Conservation (phyloP, 2,329 filamentous ascomycete species). For the Fusarium staphyleae region DNA sequence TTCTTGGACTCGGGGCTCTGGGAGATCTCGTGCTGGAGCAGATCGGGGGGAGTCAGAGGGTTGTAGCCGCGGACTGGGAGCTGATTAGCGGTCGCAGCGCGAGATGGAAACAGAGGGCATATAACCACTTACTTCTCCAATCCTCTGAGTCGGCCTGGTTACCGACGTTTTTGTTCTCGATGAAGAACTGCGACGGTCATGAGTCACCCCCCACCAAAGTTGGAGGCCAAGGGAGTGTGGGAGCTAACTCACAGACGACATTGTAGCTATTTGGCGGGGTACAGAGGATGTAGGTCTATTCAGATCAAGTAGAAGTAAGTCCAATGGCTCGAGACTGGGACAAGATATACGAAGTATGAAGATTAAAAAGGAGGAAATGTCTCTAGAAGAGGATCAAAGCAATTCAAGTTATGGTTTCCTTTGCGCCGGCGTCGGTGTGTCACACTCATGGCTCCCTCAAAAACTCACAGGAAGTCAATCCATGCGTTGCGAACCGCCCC, state of each 20-base stretch:
- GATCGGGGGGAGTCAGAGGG: constrained; percentile 88
- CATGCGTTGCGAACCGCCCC: constrained; percentile 34
- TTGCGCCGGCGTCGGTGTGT: constrained; percentile 41
- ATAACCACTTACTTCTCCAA: constrained; percentile 72
- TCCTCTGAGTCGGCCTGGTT: constrained; percentile 78
- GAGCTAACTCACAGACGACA: constrained; percentile 39
- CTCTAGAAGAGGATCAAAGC: constrained; percentile 5
- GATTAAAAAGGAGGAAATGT: not conserved
- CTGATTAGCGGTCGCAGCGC: constrained; percentile 34
- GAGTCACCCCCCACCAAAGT: constrained; percentile 41
- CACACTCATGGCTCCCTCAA: constrained; percentile 19
- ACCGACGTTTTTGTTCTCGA: constrained; percentile 80
- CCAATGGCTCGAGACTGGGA: constrained; percentile 5
- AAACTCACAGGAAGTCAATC: constrained; percentile 20
- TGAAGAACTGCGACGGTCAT: constrained; percentile 64
- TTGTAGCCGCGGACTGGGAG: constrained; percentile 83
- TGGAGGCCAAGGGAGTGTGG: constrained; percentile 12
- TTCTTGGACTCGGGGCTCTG: constrained; percentile 63
- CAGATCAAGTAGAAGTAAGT: constrained; percentile 1
- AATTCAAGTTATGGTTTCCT: constrained; percentile 23
- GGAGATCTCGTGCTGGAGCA: constrained; percentile 91
- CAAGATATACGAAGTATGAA: not conserved
- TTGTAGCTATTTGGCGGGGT: constrained; percentile 32
- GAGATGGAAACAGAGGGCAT: constrained; percentile 23
- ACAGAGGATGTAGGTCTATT: constrained; percentile 8